phyloP scores from a whole-genome alignment of 2,329 filamentous ascomycete genomes.

The Colletotrichum lentis region DNA sequence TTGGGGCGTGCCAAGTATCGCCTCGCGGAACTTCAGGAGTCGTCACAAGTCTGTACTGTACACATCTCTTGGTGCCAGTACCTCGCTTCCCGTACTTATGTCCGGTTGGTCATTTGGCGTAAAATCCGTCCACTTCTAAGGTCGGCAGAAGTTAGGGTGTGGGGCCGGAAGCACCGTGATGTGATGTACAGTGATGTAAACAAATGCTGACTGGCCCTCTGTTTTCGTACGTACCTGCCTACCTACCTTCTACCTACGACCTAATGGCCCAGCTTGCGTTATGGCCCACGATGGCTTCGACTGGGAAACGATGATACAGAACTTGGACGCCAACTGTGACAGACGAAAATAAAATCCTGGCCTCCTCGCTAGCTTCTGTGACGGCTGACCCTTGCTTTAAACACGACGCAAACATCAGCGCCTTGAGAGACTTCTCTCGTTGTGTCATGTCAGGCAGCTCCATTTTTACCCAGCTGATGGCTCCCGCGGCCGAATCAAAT shows the following conservation, averaged over 20 bases:
- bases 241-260: too few species aligned
- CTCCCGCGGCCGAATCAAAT: conserved; percentile 1
- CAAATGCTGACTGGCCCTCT: not conserved
- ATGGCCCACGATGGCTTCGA: not conserved
- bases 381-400: not conserved
- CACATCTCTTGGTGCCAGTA: not conserved
- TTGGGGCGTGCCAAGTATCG: not conserved
- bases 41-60: not conserved
- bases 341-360: not conserved
- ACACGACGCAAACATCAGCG: not conserved
- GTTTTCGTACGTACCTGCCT: not conserved
- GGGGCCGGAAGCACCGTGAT: not conserved
- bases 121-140: not conserved
- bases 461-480: conserved; percentile 12
- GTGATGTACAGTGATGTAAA: not conserved
- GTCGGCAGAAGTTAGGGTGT: not conserved
- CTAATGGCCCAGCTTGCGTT: not conserved
- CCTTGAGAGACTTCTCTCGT: not conserved
- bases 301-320: not conserved
- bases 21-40: not conserved
- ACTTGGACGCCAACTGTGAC: not conserved
- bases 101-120: not conserved
- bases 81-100: not conserved
- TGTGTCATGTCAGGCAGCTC: conserved; percentile 3
- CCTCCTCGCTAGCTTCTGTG: not conserved